Evolutionary conservation across 352 stramenopile species (phyloP), one percentile per base, ranked within the genome.

Genomic region (Globisporangium alternatum): DNA sequence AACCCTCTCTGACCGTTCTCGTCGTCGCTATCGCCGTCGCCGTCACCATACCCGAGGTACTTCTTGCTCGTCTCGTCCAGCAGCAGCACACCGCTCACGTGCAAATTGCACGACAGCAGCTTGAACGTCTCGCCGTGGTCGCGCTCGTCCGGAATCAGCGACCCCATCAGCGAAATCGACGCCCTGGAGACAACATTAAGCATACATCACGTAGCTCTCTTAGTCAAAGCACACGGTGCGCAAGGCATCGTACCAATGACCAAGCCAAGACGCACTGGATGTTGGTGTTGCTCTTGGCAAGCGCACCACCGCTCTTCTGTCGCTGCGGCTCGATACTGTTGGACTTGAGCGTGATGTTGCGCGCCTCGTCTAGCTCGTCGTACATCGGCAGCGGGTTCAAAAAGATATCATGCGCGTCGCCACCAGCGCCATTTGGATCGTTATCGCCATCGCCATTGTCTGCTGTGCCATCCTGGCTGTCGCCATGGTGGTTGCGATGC

Each of bases 81-180:
- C 33, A 93, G 68, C 58, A 95, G 62, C 55, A 91, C 85, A 17
- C 87, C 87, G 28, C 70, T 88, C 39, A 76, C 62, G 44, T 93
- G 81, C 28, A 95, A 68, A 45, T 81, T 79, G 67, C 87, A 95
- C 68, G 83, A 93, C 67, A 90, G 64, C 44, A 95, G 66, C 77
- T 93, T 95, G 71, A 93, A 93, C 25, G 81, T 89, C 62, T 95
- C 85, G 52, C 87, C 87, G 39, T 92, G 81, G 56, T 93, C 84
- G 21, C 80, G 69, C 52, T 93, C 85, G 49, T 89, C 82, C 0
- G 85, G 85, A 12, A 92, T 75, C 13, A 95, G 70, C 22, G 85
- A 93, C 0, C 85, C 82, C 87, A 93, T 93, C 10, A 95, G 52
- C 28, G 85, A 80, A 41, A 95, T 90, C 0, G 84, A 86, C 9